Conservation (phyloP, 164 flowering plant species). For the Umbellularia californica region DNA sequence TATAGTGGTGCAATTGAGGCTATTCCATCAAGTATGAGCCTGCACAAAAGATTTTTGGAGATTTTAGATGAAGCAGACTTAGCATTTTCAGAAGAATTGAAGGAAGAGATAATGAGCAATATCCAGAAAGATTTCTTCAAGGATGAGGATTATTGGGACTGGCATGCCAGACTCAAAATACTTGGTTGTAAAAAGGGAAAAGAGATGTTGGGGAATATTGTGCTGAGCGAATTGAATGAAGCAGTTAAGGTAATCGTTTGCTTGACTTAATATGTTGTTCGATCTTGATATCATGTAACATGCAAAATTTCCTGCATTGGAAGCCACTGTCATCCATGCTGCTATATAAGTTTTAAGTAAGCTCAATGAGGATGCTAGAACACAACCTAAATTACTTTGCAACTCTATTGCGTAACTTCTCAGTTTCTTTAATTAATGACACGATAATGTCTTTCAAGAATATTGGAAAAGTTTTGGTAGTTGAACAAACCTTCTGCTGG, state of each 20-base stretch:
- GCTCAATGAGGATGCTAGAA: neutral
- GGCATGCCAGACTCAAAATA: conserved; percentile 69
- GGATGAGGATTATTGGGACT: conserved; percentile 83
- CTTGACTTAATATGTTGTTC: neutral
- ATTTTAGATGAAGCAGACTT: conserved; percentile 54
- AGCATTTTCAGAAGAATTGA: conserved; percentile 60
- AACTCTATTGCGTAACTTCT: too few relatives aligned
- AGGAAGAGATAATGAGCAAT: conserved; percentile 46
- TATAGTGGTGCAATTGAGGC: conserved; percentile 64
- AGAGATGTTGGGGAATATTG: conserved; percentile 15
- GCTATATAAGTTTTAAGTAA: neutral
- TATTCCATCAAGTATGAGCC: conserved; percentile 55
- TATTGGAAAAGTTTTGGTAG: too few relatives aligned
- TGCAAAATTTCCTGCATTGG: too few relatives aligned
- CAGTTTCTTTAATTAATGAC: too few relatives aligned
- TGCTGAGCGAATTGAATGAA: conserved; percentile 30
- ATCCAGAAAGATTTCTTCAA: conserved; percentile 68
- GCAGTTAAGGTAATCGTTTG: conserved; percentile 51
- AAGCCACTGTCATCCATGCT: neutral
- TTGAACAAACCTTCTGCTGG: too few relatives aligned
- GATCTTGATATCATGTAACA: neutral
- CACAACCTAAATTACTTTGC: too few relatives aligned
- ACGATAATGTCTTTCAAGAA: too few relatives aligned
- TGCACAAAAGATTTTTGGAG: conserved; percentile 64
- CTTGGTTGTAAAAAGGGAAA: conserved; percentile 13